These are phyloP conservation scores for Ascochyta koolunga DNA, from an alignment of 2,329 filamentous ascomycete genomes.

Conservation along the genomic window DNA sequence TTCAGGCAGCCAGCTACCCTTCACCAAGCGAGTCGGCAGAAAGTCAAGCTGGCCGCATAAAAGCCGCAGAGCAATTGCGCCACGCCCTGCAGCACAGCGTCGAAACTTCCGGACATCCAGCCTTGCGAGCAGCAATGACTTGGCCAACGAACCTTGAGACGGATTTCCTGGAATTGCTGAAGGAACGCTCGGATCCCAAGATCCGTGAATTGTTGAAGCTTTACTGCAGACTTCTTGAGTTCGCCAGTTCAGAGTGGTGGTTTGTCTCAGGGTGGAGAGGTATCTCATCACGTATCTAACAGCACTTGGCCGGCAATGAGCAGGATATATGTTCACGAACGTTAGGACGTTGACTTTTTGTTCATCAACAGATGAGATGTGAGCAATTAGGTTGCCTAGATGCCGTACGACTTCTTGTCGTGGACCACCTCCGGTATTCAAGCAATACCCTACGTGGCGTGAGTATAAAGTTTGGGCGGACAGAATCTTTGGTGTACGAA, in stretches of 20 bases:
- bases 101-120: constrained; percentile 28
- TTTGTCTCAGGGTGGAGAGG: constrained; percentile 31
- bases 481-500: background rate
- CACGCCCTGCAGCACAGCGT: constrained; percentile 26
- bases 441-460: too few species aligned
- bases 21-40: constrained; percentile 13
- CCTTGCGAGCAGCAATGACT: constrained; percentile 25
- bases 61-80: constrained; percentile 24
- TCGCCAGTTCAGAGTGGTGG: constrained; percentile 32
- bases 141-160: constrained; percentile 31
- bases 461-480: background rate
- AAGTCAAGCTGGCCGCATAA: constrained; percentile 6
- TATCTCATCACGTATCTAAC: constrained; percentile 17
- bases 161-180: constrained; percentile 27
- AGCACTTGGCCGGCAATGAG: background rate
- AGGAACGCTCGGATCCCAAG: constrained; percentile 16
- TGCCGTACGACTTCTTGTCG: too few species aligned
- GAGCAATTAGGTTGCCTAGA: too few species aligned
- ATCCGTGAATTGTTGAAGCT: constrained; percentile 23
- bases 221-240: constrained; percentile 31
- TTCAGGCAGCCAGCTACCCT: constrained; percentile 19
- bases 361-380: too few species aligned
- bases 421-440: too few species aligned
- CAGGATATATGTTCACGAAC: background rate
- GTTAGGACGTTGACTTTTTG: background rate